phyloP scores from a whole-genome alignment of 176 grass and related monocot genomes.

The Rhipidocladum racemiflorum region DNA sequence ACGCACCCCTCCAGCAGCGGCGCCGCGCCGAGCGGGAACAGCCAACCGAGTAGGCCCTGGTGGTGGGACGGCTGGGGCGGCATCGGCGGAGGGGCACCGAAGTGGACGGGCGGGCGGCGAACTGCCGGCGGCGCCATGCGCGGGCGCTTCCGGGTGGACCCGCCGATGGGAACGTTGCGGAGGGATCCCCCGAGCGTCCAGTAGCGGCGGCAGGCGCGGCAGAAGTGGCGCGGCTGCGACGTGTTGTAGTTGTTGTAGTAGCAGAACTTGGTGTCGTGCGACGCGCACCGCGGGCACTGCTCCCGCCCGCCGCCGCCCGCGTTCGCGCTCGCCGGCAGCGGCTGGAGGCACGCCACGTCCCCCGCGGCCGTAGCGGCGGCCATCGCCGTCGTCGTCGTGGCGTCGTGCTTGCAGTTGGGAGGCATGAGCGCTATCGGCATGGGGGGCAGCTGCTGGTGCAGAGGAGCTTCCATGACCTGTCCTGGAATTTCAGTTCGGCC shows the following conservation, averaged over 20 bases:
- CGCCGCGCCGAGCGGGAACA: conserved; percentile 51
- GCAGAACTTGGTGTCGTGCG: conserved; percentile 95
- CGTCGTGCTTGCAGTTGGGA: conserved; percentile 26
- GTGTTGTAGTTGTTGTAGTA: conserved; percentile 99
- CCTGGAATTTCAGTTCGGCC: not conserved
- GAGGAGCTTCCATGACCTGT: conserved; percentile 38
- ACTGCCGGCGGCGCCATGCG: conserved; percentile 21
- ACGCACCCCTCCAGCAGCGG: conserved; percentile 52
- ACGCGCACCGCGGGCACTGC: conserved; percentile 91
- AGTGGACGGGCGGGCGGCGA: conserved; percentile 5
- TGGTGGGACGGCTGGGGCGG: not conserved
- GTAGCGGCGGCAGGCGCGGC: conserved; percentile 93
- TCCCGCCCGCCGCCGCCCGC: conserved; percentile 14
- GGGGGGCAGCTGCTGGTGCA: conserved; percentile 19
- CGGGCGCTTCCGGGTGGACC: conserved; percentile 82
- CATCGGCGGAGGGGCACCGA: conserved; percentile 14
- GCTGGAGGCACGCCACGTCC: conserved; percentile 40
- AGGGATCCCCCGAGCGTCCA: conserved; percentile 95
- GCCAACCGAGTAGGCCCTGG: conserved; percentile 45
- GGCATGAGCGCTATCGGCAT: not conserved
- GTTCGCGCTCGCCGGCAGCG: not conserved
- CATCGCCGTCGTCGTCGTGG: not conserved
- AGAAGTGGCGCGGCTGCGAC: conserved; percentile 94
- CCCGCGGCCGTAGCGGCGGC: not conserved
- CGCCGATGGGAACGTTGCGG: conserved; percentile 92